phyloP scores from a whole-genome alignment of 441 rosid genomes.

The Arabidopsis hybrid region DNA sequence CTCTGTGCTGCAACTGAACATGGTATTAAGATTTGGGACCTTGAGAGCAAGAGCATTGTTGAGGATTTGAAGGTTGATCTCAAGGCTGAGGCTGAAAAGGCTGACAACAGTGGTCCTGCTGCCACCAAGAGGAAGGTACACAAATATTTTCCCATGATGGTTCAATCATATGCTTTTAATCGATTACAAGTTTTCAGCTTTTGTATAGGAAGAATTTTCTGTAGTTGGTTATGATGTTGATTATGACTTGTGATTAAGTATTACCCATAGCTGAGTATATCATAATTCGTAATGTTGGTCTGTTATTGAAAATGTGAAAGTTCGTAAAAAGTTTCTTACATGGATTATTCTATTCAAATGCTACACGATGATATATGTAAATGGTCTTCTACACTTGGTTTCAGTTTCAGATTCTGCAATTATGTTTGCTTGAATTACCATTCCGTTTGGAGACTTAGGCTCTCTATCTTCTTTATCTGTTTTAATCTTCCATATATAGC shows the following conservation, averaged over 20 bases:
- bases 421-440: background rate
- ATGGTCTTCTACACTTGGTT: background rate
- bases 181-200: conserved; percentile 3
- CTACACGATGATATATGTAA: background rate
- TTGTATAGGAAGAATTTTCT: background rate
- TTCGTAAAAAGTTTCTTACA: background rate
- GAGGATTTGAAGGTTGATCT: conserved; percentile 96
- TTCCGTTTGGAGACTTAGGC: background rate
- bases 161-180: background rate
- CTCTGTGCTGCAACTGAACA: conserved; percentile 90
- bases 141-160: background rate
- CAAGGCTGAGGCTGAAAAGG: conserved; percentile 87
- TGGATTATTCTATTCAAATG: background rate
- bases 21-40: conserved; percentile 97
- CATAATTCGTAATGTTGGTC: background rate
- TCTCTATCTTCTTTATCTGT: background rate
- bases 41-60: conserved; percentile 91
- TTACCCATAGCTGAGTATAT: no score
- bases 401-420: background rate
- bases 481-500: background rate
- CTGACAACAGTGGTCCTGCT: conserved; percentile 60
- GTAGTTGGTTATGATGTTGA: background rate
- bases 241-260: background rate
- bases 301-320: background rate
- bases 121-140: conserved; percentile 48